A percentile compares a stretch with the other conserved stretches of the same genome.
Conservation (phyloP, 2,329 filamentous ascomycete species). For the Teratosphaeria epicoccoides region DNA sequence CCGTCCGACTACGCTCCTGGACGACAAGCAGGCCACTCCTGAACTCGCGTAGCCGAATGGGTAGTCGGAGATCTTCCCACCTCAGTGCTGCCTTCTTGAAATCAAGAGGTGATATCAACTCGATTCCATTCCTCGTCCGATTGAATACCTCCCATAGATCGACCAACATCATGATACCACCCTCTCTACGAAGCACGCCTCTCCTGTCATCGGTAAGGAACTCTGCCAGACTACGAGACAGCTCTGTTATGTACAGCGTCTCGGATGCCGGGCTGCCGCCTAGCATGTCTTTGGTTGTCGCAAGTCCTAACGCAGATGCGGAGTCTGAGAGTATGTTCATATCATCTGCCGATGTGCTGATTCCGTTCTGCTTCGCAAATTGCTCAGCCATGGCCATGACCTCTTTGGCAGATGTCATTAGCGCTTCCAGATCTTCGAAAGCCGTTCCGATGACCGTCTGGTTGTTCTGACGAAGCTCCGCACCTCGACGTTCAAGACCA, state of each 20-base stretch:
- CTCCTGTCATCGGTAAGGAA: constrained; percentile 78
- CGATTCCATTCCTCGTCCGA: constrained; percentile 80
- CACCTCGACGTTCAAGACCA: constrained; percentile 73
- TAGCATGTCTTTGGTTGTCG: constrained; percentile 94
- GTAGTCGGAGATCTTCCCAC: constrained; percentile 80
- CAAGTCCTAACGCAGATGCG: constrained; percentile 69
- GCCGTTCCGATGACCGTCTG: constrained; percentile 85
- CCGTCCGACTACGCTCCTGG: constrained; percentile 75
- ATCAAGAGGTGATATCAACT: constrained; percentile 82
- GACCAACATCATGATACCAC: constrained; percentile 79
- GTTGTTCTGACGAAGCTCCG: constrained; percentile 83
- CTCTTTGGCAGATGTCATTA: constrained; percentile 96
- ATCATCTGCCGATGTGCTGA: constrained; percentile 46
- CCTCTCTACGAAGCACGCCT: constrained; percentile 66
- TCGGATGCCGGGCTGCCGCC: constrained; percentile 57
- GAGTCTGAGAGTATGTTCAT: constrained; percentile 70
- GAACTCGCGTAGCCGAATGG: constrained; percentile 77
- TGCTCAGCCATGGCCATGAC: constrained; percentile 86
- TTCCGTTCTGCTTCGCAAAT: constrained; percentile 58
- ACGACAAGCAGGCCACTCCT: constrained; percentile 92
- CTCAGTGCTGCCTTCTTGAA: constrained; percentile 81
- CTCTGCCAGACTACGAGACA: constrained; percentile 75
- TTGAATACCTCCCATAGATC: constrained; percentile 96
- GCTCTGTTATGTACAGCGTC: constrained; percentile 77
- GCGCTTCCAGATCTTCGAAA: constrained; percentile 88